These are phyloP conservation scores for Meyerozyma elateridarum DNA, from an alignment of 1,139 yeast species.

Conservation along the genomic window DNA sequence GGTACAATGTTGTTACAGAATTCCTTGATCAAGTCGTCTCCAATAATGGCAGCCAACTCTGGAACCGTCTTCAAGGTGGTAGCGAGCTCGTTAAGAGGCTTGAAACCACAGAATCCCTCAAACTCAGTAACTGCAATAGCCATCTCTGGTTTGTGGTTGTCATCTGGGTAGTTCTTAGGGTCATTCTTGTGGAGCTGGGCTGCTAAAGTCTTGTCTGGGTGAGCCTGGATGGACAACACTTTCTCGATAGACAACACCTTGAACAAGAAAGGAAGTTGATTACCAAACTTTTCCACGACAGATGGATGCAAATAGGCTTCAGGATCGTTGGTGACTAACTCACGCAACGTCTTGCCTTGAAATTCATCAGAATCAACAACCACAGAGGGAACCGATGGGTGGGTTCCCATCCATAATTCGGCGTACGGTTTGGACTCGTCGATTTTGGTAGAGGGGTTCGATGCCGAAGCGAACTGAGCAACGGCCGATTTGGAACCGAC, in stretches of 20 bases:
- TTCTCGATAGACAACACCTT: conserved; percentile 89
- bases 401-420: conserved; percentile 99
- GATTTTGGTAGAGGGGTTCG: conserved; percentile 58
- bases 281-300: conserved; percentile 64
- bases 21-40: conserved; percentile 48
- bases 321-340: conserved; percentile 61
- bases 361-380: conserved; percentile 38
- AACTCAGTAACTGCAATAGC: conserved; percentile 94
- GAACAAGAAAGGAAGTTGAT: conserved; percentile 85
- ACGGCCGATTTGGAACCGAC: conserved; percentile 81
- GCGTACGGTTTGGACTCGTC: conserved; percentile 80
- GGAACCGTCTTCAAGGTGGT: conserved; percentile 65
- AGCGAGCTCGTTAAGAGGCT: conserved; percentile 77
- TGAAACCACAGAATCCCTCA: conserved; percentile 97
- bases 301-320: conserved; percentile 49
- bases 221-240: conserved; percentile 95
- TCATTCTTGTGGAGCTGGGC: conserved; percentile 70
- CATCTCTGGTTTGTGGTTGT: conserved; percentile 98
- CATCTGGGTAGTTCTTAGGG: conserved; percentile 95
- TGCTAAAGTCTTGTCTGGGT: conserved; percentile 88
- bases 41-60: conserved; percentile 69
- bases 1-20: conserved; percentile 49
- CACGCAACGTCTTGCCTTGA: conserved; percentile 55
- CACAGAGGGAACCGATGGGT: conserved; percentile 84
- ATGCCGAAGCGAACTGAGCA: conserved; percentile 74